Evolutionary conservation across 805 yeast species (phyloP), one percentile per base, ranked within the genome.

Genomic region (Phaffomyces thermotolerans): DNA sequence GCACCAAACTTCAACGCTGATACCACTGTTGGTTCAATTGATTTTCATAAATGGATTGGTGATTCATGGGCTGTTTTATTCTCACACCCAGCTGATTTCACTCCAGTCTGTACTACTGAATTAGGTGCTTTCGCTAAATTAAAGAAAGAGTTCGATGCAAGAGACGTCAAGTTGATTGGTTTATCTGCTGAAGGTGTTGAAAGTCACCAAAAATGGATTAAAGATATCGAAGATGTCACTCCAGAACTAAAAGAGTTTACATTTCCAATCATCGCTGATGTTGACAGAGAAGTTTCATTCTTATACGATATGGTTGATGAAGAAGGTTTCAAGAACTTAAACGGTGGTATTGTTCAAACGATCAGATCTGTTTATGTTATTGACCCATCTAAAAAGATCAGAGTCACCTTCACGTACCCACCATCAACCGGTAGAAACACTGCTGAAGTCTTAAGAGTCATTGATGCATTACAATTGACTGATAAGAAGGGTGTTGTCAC

Each of bases 61-160:
- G 79, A 84, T 67, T 76, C 81, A 38, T 89, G 97, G 97, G 80
- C 82, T 39, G 81, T 89, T 41, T 72, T 89, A 59, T 89, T 89
- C 70, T 85, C 95, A 23, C 97, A 89, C 67, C 97, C 97, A 50
- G 96, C 89, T 44, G 97, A 89, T 66, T 90, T 87, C 75, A 89
- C 97, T 17, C 97, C 97, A 39, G 96, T 89, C 44, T 89, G 97
- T 68, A 90, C 96, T 59, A 89, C 96, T 45, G 97, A 89, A 72
- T 75, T 89, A 61, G 96, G 96, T 54, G 96, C 95, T 18, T 90
- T 89, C 59, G 89, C 96, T 51, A 76, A 80, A 57, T 77, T 88
- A 68, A 85, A 87, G 71, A 87, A 89, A 43, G 96, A 89, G 66
- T 89, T 89, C 59, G 79, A 81, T 60, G 73, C 82, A 68, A 80